phyloP scores from a whole-genome alignment of 192 early-diverging fungal species.

The Pilaira anomala region DNA sequence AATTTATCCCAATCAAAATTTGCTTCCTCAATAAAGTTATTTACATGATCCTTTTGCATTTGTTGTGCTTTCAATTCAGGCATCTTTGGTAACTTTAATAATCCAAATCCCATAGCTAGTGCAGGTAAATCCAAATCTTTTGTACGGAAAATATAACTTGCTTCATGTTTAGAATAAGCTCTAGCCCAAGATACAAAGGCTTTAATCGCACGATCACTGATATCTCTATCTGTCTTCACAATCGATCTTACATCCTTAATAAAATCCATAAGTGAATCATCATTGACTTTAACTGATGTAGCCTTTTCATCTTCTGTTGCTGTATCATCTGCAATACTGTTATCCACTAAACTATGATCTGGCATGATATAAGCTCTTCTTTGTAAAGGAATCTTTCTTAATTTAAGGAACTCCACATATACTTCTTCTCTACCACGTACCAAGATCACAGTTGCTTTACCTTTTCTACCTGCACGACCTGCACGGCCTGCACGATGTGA shows the following conservation, averaged over 20 bases:
- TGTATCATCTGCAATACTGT: conserved; percentile 36
- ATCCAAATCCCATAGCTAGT: conserved; percentile 76
- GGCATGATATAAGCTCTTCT: conserved; percentile 47
- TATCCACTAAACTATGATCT: conserved; percentile 33
- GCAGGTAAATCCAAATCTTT: conserved; percentile 79
- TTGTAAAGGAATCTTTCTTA: conserved; percentile 86
- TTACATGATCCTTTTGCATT: not conserved
- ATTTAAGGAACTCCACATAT: conserved; percentile 79
- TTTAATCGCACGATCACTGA: conserved; percentile 72
- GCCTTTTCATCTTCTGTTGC: conserved; percentile 29
- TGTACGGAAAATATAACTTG: conserved; percentile 84
- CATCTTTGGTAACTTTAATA: conserved; percentile 89
- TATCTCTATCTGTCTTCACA: conserved; percentile 68
- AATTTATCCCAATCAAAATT: conserved; percentile 54
- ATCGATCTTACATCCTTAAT: conserved; percentile 53
- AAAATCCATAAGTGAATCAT: conserved; percentile 49
- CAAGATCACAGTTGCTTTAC: conserved; percentile 85
- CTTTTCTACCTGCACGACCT: conserved; percentile 80
- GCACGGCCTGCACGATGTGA: conserved; percentile 94
- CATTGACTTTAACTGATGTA: conserved; percentile 27
- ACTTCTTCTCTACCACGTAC: conserved; percentile 80
- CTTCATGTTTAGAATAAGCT: conserved; percentile 92
- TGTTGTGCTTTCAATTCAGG: conserved; percentile 69
- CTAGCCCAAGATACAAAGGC: conserved; percentile 92
- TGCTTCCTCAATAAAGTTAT: not conserved